Evolutionary conservation across 441 rosid species (phyloP), one percentile per base, ranked within the genome.

Genomic region (Euphorbia schlechtendalii): DNA sequence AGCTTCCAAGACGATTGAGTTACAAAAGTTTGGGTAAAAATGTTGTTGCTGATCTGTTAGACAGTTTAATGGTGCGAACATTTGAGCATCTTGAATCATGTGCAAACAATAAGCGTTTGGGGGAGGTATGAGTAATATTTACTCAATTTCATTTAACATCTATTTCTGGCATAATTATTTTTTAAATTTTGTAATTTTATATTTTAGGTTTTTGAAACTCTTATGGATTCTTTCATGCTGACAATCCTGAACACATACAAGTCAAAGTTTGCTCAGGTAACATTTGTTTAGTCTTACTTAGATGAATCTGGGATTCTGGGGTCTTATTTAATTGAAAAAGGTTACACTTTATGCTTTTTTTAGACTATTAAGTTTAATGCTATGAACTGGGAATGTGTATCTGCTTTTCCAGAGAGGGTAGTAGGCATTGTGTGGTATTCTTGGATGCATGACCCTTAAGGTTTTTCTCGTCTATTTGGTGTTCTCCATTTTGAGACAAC

Each of bases 181-280:
- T 17, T 32, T 57, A 55, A 21, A 14, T 46, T n/a, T 8, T 52
- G 38, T 21, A 17, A 9, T 36, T 6, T 40, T 22, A 55, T 48
- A 22, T 68, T 13, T 38, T 68, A 87, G 97, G 96, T 93, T 32
- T 90, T 87, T 67, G 90, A 81, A 66, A 81, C 76, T 30, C 90
- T 90, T 69, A 78, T 84, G 38, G 64, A 75, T 73, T 85, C 95
- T 41, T 93, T 93, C 77, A 76, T 70, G 72, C 61, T 74, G 46
- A 82, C 82, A n/a, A 73, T 90, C 46, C 72, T 93, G 68, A 80
- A 63, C 66, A 85, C 90, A 0, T 76, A 81, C 79, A 88, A 87
- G 81, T 84, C 93, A 58, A 93, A 90, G 72, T 80, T 93, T 70
- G 62, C 92, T 28, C 97, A 93, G 93, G 99, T 90, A 72, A 59